Evolutionary conservation across 352 stramenopile species (phyloP), one percentile per base, ranked within the genome.

Genomic region (Globisporangium alternatum): DNA sequence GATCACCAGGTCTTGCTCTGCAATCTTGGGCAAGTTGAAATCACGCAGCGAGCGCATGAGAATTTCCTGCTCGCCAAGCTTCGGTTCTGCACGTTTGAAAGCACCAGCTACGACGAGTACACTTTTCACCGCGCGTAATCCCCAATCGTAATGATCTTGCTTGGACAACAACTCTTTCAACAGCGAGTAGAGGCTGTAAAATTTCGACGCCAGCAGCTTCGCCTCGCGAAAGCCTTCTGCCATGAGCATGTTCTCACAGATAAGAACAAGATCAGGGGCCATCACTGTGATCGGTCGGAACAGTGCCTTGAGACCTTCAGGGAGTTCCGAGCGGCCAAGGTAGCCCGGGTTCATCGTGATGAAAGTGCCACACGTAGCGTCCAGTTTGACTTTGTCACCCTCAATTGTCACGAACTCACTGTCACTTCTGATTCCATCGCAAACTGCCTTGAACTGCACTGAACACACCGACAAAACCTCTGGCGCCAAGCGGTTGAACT

Each of bases 301-400:
- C 0, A 98, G 75, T 9, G 92, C 91, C 74, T 98, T 98, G 15
- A 98, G 78, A 0, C 93, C 95, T 71, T 98, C 95, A 0, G 96
- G 96, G 1, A 98, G 80, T 74, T 98, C 95, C 2, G 89, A 97
- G 13, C 95, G 82, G 0, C 95, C 95, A 8, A 98, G 65, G 51
- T 98, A 98, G 1, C 94, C 95, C 10, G 96, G 96, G 66, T 98
- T 98, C 96, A 98, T 98, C 13, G 94, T 98, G 68, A 98, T 98
- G 64, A 98, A 98, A 12, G 90, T 97, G 28, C 95, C 96, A 57
- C 91, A 98, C 1, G 82, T 90, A 8, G 86, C 70, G 62, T 98
- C 92, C 0, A 98, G 76, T 22, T 64, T 81, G 17, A 98, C 90
- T 25, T 77, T 83, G 69, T 98, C 90, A 9, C 92, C 94, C 64